Conservation (phyloP, 2,329 filamentous ascomycete genomes). For the Paecilomyces niveus region DNA sequence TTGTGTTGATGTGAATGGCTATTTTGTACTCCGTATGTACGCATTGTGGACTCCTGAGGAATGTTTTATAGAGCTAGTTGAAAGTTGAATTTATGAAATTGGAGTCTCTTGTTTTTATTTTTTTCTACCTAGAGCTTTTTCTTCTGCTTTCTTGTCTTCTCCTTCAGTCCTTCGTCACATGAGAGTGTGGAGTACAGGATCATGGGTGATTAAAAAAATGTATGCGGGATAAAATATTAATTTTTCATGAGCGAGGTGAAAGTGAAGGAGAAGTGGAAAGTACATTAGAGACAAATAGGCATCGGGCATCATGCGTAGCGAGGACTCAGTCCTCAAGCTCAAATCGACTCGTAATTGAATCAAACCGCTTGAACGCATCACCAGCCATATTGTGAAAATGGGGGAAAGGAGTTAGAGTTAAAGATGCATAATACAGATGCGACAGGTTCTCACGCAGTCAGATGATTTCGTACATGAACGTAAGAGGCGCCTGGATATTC, state of each 20-base stretch:
- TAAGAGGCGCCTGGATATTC: background rate
- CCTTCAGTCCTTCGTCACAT: background rate
- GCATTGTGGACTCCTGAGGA: background rate
- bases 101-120: conserved; percentile 5
- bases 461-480: background rate
- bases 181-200: background rate
- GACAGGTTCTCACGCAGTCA: background rate
- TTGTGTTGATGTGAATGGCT: no score
- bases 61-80: background rate
- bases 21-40: no score
- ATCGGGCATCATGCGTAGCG: background rate
- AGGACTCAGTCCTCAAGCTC: background rate
- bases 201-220: background rate
- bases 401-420: background rate
- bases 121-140: conserved; percentile 10
- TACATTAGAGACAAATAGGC: background rate
- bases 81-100: background rate
- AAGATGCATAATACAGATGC: background rate
- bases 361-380: background rate
- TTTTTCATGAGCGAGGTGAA: background rate
- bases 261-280: background rate
- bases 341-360: background rate
- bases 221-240: background rate
- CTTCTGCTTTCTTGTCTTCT: background rate
- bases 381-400: background rate